These are phyloP conservation scores for Lagenaria siceraria DNA, from an alignment of 306 rosid genomes.

Conservation along the genomic window DNA sequence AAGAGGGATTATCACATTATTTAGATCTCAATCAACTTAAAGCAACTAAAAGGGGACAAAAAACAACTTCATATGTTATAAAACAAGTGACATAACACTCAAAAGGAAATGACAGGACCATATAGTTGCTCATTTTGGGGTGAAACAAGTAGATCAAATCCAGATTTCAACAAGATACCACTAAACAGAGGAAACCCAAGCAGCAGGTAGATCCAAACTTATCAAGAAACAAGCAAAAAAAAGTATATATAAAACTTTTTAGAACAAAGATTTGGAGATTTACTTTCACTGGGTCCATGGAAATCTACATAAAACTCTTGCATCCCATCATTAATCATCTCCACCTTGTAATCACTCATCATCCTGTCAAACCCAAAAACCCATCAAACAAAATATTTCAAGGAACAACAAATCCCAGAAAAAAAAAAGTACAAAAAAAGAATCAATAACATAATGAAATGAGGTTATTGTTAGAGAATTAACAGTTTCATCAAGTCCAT, in stretches of 20 bases:
- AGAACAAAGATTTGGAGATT: conserved; percentile 8
- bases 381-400: conserved; percentile 8
- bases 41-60: not conserved
- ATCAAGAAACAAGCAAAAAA: not conserved
- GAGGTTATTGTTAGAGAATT: not conserved
- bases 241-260: too few relatives aligned
- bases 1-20: not conserved
- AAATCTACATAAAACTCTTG: conserved; percentile 73
- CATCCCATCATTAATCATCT: conserved; percentile 67
- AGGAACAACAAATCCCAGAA: not conserved
- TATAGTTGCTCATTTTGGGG: not conserved
- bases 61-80: not conserved
- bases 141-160: not conserved
- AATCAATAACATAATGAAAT: not conserved
- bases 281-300: conserved; percentile 76
- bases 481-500: conserved; percentile 94
- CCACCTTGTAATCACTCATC: conserved; percentile 92
- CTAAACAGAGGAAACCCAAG: too few relatives aligned
- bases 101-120: not conserved
- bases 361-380: conserved; percentile 36
- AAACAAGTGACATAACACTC: not conserved
- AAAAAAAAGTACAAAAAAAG: not conserved
- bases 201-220: not conserved
- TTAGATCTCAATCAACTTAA: not conserved
- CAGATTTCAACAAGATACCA: not conserved